Conservation (phyloP, 192 early-diverging fungal genomes). For the Kickxella alabastrina region DNA sequence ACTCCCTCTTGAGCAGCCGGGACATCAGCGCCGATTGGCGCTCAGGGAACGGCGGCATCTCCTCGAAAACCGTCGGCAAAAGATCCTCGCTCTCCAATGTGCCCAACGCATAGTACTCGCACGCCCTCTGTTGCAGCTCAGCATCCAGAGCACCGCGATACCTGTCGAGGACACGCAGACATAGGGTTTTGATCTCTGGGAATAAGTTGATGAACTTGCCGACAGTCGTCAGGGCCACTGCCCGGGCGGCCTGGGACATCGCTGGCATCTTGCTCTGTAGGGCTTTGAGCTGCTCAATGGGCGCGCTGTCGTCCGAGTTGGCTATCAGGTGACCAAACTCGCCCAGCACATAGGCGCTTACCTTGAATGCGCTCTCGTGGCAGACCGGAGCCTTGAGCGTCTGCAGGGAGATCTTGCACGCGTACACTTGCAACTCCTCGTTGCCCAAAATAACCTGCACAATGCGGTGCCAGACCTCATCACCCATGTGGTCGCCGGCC, state of each 20-base stretch:
- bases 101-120: conserved; percentile 89
- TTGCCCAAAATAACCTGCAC: conserved; percentile 96
- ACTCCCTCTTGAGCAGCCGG: conserved; percentile 76
- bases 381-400: conserved; percentile 86
- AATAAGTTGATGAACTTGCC: conserved; percentile 97
- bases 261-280: conserved; percentile 88
- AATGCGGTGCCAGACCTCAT: conserved; percentile 97
- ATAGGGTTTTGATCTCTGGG: conserved; percentile 91
- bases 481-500: conserved; percentile 92
- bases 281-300: conserved; percentile 92
- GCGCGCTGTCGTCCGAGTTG: conserved; percentile 75
- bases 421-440: conserved; percentile 92
- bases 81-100: conserved; percentile 82
- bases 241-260: conserved; percentile 73
- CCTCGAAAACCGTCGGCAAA: conserved; percentile 90
- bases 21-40: conserved; percentile 86
- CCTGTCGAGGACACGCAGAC: conserved; percentile 80
- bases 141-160: conserved; percentile 87
- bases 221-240: conserved; percentile 85
- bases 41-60: conserved; percentile 98
- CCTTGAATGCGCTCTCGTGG: conserved; percentile 93
- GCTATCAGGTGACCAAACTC: conserved; percentile 98
- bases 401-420: conserved; percentile 76
- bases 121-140: conserved; percentile 96
- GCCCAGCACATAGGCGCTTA: conserved; percentile 94